Conservation (phyloP, 2,329 filamentous ascomycete genomes). For the Amauroascus niger region DNA sequence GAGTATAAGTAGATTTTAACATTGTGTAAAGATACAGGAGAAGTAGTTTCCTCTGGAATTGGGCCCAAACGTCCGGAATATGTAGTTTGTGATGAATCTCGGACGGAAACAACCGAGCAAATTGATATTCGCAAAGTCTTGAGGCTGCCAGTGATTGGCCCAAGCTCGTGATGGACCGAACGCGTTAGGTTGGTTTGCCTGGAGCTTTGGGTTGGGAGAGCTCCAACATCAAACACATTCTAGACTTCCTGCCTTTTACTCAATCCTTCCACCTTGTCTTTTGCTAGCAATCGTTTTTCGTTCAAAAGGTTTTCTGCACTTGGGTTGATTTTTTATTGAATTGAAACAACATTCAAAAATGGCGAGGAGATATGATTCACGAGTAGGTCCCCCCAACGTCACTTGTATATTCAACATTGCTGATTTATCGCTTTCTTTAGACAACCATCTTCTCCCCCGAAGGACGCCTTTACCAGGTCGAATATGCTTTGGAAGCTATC, state of each 20-base stretch:
- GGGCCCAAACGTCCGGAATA: not conserved
- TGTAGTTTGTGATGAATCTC: not conserved
- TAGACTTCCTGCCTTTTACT: not conserved
- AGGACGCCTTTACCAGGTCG: constrained; percentile 95
- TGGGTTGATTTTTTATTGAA: not conserved
- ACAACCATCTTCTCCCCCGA: constrained; percentile 99
- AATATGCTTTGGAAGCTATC: constrained; percentile 98
- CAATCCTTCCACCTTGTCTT: not conserved
- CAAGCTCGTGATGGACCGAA: constrained; percentile 15
- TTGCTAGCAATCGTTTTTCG: not conserved
- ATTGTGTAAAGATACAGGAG: constrained; percentile 37
- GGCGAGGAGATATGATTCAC: constrained; percentile 95
- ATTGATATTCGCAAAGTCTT: not conserved
- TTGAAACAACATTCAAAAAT: constrained; percentile 43
- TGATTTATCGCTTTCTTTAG: constrained; percentile 38
- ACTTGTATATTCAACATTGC: constrained; percentile 18
- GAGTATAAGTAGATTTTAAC: constrained; percentile 69
- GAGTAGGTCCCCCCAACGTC: constrained; percentile 48
- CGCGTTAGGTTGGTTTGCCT: constrained; percentile 20
- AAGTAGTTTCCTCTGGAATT: not conserved
- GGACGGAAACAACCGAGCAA: not conserved
- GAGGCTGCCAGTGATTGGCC: constrained; percentile 11
- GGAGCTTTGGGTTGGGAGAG: constrained; percentile 12
- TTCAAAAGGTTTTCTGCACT: not conserved
- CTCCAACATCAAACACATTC: constrained; percentile 9